Base-by-base conservation (phyloP, 2,329 filamentous ascomycete genomes). In the Aspergillus carbonarius region DNA sequence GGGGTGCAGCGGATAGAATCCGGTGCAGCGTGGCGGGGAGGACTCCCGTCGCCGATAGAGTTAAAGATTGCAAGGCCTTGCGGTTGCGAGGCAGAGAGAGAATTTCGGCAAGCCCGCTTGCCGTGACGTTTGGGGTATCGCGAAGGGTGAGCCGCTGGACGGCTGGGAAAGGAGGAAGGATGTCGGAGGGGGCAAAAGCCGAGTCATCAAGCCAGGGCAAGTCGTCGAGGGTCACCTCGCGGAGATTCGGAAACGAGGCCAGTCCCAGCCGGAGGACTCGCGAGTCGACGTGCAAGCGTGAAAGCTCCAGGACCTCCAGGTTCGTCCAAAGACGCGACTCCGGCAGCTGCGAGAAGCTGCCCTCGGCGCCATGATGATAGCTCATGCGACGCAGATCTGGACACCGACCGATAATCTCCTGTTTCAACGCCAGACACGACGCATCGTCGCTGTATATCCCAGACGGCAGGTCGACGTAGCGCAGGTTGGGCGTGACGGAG, bases 381-480 rank as follows among this genome's bases (percentile, higher is more conserved):
- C 85, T 88, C 91, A 96, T 97, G 77, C 95, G 95, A 64, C 92
- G 85, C 56, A 98, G 82, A 70, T 93, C 87, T 10, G 89, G 86
- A 72, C 93, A 97, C 52, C 91, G 83, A 20, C 87, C 88, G 77
- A 96, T 90, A 23, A 97, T 81, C 74, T 96, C 93, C 66, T 95
- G 85, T 61, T 91, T 88, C 64, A 98, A 79, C 1, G 90, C 87
- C 55, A 88, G 79, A 68, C 89, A 96, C 30, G 85, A 83, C 4
- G 86, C 79, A 61, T 97, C 93, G 68, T 95, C 93, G 54, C 84
- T 86, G 77, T 88, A 97, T 73, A 96, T 85, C 51, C 92, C 93
- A 64, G 95, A 90, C 4, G 93, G 93, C 7, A 98, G 83, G 75
- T 98, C 93, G 65, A 96, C 88, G 73, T 95, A 97, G 72, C 86